A percentile compares a stretch with the other conserved stretches of the same genome.
phyloP scores from a whole-genome alignment of 352 stramenopile species.

The Globisporangium yorkense region DNA sequence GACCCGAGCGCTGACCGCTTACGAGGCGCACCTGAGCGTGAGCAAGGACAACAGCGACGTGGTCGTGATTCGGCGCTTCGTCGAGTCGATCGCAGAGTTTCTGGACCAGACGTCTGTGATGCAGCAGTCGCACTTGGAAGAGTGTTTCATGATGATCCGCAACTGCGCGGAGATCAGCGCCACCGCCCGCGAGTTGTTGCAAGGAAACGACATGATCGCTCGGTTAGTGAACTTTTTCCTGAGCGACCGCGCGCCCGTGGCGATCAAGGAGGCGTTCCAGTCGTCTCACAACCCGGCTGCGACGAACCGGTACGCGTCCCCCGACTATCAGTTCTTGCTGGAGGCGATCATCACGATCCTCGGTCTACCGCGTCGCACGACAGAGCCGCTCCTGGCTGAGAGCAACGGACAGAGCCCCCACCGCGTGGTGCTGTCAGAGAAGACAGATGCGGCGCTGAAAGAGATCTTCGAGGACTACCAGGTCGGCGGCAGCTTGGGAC shows the following conservation, averaged over 20 bases:
- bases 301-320: constrained; percentile 52
- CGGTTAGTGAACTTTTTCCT: constrained; percentile 82
- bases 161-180: constrained; percentile 66
- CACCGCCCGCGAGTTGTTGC: constrained; percentile 41
- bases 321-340: constrained; percentile 86
- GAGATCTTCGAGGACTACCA: constrained; percentile 77
- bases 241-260: constrained; percentile 49
- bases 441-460: constrained; percentile 62
- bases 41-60: constrained; percentile 13
- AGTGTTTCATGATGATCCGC: constrained; percentile 82
- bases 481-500: constrained; percentile 30
- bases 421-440: constrained; percentile 62
- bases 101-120: constrained; percentile 69
- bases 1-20: constrained; percentile 61
- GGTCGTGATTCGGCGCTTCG: constrained; percentile 24
- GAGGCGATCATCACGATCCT: constrained; percentile 86
- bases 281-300: constrained; percentile 37
- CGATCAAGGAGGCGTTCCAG: constrained; percentile 71
- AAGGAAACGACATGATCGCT: constrained; percentile 65
- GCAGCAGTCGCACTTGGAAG: constrained; percentile 81
- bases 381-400: constrained; percentile 62
- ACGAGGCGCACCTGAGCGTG: constrained; percentile 43
- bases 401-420: constrained; percentile 66
- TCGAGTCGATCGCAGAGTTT: constrained; percentile 49
- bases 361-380: constrained; percentile 53